Base-by-base conservation (phyloP, 1,284 basidiomycete genomes). In the Macrocystidia cucumis region DNA sequence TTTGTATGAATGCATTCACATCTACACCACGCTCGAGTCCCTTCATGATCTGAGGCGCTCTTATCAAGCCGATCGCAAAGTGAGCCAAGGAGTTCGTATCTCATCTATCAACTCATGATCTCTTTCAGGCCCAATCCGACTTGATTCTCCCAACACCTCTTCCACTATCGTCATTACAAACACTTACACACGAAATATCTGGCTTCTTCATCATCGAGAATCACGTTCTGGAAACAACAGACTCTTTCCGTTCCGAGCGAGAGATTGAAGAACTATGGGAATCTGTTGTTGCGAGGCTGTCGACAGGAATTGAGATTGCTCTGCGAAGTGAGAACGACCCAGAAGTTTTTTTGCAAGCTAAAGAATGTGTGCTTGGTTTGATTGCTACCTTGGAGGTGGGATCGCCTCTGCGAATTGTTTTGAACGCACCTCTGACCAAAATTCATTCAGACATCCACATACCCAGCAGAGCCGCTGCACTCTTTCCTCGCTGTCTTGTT, bases 221-320 rank as follows among this genome's bases (percentile, higher is more conserved):
- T 4, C 86, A 97, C 52, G 93, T 99, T 0, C 72, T 98, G 4
- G 77, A 84, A 46, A 91, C 91, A 0, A 91, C 91, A 4, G 78
- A 75, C 9, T 70, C 67, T 23, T 98, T 98, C 62, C 77, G 96
- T 9, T 88, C 87, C 9, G 79, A 87, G 48, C 71, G 79, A 22
- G 92, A 98, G 45, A 85, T 98, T 1, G 93, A 98, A 47, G 91
- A 96, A 46, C 72, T 99, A 4, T 99, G 96, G 95, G 90, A 97
- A 44, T 82, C 79, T 16, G 77, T 98, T 48, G 80, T 93, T 40
- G 63, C 71, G 12, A 75, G 88, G 9, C 69, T 98, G 7, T 79
- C 85, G 3, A 73, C 74, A 21, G 80, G 83, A 2, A 81, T 98
- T 23, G 78, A 85, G 24, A 63, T 69, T 11, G 78, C 88, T 1